phyloP scores from a whole-genome alignment of 2,329 filamentous ascomycete genomes.

The Fusarium nygamai region DNA sequence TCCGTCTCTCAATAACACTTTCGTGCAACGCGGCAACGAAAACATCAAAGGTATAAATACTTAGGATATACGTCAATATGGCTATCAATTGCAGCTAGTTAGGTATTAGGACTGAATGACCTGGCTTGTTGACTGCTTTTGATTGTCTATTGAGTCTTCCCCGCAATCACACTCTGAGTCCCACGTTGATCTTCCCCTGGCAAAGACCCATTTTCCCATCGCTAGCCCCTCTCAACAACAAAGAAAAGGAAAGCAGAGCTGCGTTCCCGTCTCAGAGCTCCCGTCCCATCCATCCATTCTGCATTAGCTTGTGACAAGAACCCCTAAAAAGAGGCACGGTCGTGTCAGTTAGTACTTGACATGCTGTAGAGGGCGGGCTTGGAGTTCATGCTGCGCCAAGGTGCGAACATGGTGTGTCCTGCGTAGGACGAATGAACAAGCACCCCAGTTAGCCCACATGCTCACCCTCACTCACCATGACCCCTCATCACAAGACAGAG shows the following conservation, averaged over 20 bases:
- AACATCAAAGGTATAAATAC: neutral
- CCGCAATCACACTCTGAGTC: slow-evolving; percentile 6
- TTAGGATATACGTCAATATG: slow-evolving; percentile 19
- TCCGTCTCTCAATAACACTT: neutral
- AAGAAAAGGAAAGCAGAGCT: slow-evolving; percentile 12
- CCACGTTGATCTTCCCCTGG: slow-evolving; percentile 6
- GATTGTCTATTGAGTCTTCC: slow-evolving; percentile 3
- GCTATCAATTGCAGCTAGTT: neutral
- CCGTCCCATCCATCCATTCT: slow-evolving; percentile 7
- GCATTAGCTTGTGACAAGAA: slow-evolving; percentile 20
- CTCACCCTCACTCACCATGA: neutral
- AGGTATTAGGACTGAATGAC: neutral
- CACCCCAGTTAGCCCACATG: slow-evolving; percentile 1
- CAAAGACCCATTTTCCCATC: slow-evolving; percentile 1
- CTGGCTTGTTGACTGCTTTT: slow-evolving; percentile 17
- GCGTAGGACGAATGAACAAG: slow-evolving; percentile 14
- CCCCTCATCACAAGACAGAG: neutral
- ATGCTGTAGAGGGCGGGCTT: neutral
- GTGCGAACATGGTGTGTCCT: neutral
- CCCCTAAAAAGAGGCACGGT: neutral
- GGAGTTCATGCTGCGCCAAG: neutral
- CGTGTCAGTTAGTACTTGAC: neutral
- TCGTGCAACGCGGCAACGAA: neutral
- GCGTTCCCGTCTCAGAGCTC: neutral
- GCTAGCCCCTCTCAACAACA: slow-evolving; percentile 4